Conservation (phyloP, 177 flowering plant species). For the Vitis hybrid region DNA sequence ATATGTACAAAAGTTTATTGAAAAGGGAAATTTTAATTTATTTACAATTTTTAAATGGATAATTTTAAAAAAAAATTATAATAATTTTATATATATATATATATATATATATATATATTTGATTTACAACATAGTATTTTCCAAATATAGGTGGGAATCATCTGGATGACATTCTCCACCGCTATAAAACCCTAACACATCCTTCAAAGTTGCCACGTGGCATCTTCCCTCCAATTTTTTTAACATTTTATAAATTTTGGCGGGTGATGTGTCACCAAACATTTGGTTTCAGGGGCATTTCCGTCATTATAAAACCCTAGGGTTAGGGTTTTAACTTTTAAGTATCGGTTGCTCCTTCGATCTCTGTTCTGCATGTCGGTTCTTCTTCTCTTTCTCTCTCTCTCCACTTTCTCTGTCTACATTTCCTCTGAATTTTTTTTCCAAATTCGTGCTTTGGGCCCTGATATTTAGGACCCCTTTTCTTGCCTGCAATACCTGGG, state of each 20-base stretch:
- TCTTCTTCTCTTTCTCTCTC: slow-evolving; percentile 4
- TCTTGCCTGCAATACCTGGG: not conserved
- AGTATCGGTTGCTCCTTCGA: not conserved
- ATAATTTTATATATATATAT: too few species aligned
- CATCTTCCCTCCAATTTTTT: not conserved
- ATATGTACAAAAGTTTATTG: too few species aligned
- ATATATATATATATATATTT: too few species aligned
- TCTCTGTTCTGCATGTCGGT: not conserved
- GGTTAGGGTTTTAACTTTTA: slow-evolving; percentile 11
- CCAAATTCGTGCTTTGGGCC: not conserved
- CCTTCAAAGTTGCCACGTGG: slow-evolving; percentile 10
- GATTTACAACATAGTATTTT: too few species aligned
- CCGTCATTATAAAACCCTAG: slow-evolving; percentile 4
- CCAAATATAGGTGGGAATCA: too few species aligned
- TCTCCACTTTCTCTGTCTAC: not conserved
- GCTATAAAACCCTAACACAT: not conserved
- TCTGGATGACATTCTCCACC: too few species aligned
- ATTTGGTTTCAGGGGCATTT: not conserved
- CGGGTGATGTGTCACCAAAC: slow-evolving; percentile 3
- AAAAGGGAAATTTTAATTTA: too few species aligned
- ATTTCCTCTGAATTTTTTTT: slow-evolving; percentile 1
- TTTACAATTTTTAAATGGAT: too few species aligned
- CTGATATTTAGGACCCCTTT: not conserved
- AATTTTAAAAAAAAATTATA: too few species aligned
- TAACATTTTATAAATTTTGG: not conserved